Evolutionary conservation across 1,284 basidiomycete species (phyloP), one percentile per base, ranked within the genome.

Genomic region (Pseudomicrostroma phylloplanum): DNA sequence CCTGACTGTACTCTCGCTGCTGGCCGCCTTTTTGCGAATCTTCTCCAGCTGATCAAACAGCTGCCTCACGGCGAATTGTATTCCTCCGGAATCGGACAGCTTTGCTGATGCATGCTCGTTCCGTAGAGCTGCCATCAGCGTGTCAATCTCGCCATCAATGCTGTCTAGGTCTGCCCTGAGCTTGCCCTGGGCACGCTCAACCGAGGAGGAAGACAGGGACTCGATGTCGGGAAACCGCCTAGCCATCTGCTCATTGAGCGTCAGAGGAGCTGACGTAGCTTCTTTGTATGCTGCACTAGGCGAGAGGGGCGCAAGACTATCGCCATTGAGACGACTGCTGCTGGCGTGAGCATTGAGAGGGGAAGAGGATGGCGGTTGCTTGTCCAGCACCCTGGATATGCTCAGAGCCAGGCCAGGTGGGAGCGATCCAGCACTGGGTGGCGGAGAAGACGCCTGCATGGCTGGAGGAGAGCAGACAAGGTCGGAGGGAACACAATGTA

Each of bases 31-130:
- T 80, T 96, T 92, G 42, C 91, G 85, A 69, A 97, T 96, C 59
- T 88, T 87, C 25, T 89, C 91, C 86, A 96, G 92, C 81, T 96
- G 92, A 36, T 88, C 86, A 61, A 97, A 85, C 11, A 97, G 84
- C 75, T 93, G 91, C 92, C 94, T 62, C 2, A 42, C 11, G 9
- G 25, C 23, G n/a, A 26, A 88, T 78, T 96, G 92, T 59, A 94
- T 91, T 55, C 87, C 82, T 59, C 89, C 87, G 89, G 94, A 92
- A 68, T 86, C 84, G 59, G 85, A 85, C 21, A 89, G 89, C 78
- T 91, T 17, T 25, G 6, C 21, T 25, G 51, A 54, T 13, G 21
- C 89, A 78, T 93, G 91, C 72, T 89, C 88, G 15, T 81, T 82
- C 67, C 84, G 83, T 59, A 94, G 80, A 74, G 90, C 86, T 40